Evolutionary conservation across 306 rosid species (phyloP).

Genomic region (Acacia confusa): DNA sequence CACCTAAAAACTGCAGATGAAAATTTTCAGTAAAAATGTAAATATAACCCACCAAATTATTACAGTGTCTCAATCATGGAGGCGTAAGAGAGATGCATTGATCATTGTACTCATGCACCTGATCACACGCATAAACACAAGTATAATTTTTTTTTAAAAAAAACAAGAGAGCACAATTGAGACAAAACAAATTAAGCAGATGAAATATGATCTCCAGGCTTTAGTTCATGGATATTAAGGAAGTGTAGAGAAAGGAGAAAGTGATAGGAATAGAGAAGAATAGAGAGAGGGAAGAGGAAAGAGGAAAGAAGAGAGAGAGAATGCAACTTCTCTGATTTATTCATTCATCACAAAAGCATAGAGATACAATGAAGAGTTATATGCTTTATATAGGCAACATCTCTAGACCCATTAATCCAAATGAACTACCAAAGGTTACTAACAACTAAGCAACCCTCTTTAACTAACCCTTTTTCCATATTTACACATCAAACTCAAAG

Average conservation of each 20-base stretch:
- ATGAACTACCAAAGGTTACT: no score
- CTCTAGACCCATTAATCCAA: no score
- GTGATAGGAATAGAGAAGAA: no score
- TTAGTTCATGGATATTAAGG: background rate
- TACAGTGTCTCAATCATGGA: slow-evolving; percentile 13
- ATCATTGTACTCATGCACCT: slow-evolving; percentile 3
- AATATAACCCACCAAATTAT: slow-evolving; percentile 21
- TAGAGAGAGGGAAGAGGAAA: no score
- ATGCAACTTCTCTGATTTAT: no score
- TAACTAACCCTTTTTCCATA: no score
- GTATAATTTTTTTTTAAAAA: background rate
- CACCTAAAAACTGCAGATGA: slow-evolving; percentile 61
- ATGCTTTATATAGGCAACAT: no score
- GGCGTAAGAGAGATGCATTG: background rate
- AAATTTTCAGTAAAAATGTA: slow-evolving; percentile 1
- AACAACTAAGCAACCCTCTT: no score
- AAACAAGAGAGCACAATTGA: slow-evolving; percentile 14
- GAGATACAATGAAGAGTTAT: no score
- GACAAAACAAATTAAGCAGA: background rate
- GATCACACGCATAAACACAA: background rate
- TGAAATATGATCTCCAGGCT: background rate
- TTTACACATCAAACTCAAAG: background rate
- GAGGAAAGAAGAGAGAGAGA: no score
- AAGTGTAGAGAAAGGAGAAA: no score
- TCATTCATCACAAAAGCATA: no score